These are phyloP conservation scores for Aureoboletus auriporus DNA, from an alignment of 768 basidiomycete genomes.

Conservation along the genomic window DNA sequence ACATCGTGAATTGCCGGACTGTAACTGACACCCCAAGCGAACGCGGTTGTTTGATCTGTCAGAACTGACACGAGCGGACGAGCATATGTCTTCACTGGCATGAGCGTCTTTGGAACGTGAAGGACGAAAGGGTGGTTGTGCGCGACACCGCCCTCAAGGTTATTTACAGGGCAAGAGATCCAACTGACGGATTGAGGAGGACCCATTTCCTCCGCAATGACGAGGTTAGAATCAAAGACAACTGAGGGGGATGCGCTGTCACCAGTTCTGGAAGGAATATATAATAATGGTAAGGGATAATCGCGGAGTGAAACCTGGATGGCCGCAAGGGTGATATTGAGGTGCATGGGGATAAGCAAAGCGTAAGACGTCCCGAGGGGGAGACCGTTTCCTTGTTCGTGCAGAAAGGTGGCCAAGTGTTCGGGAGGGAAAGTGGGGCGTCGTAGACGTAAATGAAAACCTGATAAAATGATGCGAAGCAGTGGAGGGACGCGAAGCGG, in stretches of 20 bases:
- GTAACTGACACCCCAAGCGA: conserved; percentile 90
- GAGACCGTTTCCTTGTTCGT: conserved; percentile 62
- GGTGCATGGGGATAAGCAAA: conserved; percentile 77
- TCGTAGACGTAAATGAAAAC: conserved; percentile 52
- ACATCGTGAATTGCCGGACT: conserved; percentile 84
- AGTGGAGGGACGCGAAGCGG: conserved; percentile 54
- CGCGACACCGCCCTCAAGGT: conserved; percentile 47
- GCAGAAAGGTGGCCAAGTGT: conserved; percentile 58
- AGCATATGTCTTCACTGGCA: conserved; percentile 93
- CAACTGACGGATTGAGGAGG: conserved; percentile 62
- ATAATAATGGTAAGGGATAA: conserved; percentile 83
- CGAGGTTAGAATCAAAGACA: conserved; percentile 71
- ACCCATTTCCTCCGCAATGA: conserved; percentile 86
- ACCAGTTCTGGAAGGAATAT: conserved; percentile 50
- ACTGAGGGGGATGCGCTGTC: conserved; percentile 41
- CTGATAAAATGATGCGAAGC: conserved; percentile 58
- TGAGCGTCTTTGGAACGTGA: conserved; percentile 82
- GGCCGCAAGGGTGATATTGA: conserved; percentile 64
- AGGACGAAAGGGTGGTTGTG: conserved; percentile 54
- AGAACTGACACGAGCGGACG: conserved; percentile 64
- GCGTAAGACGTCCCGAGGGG: conserved; percentile 71
- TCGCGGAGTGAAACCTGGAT: conserved; percentile 69
- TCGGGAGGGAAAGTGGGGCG: conserved; percentile 56
- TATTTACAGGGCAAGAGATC: conserved; percentile 64
- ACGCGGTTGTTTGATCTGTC: conserved; percentile 61